Evolutionary conservation across 2,329 filamentous ascomycete genomes (phyloP), one percentile per base, ranked within the genome.

Genomic region (Bipolaris gigantea): DNA sequence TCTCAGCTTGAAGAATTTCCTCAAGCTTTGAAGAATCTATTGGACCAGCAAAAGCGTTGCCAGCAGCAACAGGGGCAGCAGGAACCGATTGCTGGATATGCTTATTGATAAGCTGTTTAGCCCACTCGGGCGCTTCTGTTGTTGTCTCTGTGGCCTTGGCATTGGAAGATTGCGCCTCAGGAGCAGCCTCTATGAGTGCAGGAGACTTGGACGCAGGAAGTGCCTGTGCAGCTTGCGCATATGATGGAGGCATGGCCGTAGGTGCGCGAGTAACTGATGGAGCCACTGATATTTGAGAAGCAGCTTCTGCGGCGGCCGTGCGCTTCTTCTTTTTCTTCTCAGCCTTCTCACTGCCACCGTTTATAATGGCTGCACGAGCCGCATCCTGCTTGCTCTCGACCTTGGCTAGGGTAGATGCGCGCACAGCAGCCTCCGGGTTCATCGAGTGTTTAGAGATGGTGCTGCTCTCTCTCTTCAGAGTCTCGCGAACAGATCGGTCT

Each of bases 271-370:
- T 19, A 32, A 69, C 32, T 7, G 51, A 57, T 30, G 47, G 36
- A 25, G 50, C 34, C 11, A 56, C 51, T 4, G 67, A 70, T 5
- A 60, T 75, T 56, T 86, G 85, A 2, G 76, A 76, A 32, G 75
- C 72, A 11, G 77, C 75, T 4, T 80, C 80, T 10, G 46, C 19
- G 7, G 76, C 71, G 2, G 75, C 71, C 0, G 75, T 73, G 55
- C 81, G 83, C 80, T 91, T 93, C 80, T 90, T 83, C 69, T 84
- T 90, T 65, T 90, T 88, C 68, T 79, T 79, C 34, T 78, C 71
- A 1, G 68, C 69, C 60, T 74, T 76, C 56, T 73, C 72, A 46
- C 69, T 69, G 46, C 69, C 72, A 33, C 72, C 73, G 41, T 77
- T 77, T 50, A 75, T 70, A 32, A 75, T 70, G 15, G 73, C 74